Evolutionary conservation across 164 flowering plant species (phyloP), one percentile per base, ranked within the genome.

Genomic region (Macadamia integrifolia): DNA sequence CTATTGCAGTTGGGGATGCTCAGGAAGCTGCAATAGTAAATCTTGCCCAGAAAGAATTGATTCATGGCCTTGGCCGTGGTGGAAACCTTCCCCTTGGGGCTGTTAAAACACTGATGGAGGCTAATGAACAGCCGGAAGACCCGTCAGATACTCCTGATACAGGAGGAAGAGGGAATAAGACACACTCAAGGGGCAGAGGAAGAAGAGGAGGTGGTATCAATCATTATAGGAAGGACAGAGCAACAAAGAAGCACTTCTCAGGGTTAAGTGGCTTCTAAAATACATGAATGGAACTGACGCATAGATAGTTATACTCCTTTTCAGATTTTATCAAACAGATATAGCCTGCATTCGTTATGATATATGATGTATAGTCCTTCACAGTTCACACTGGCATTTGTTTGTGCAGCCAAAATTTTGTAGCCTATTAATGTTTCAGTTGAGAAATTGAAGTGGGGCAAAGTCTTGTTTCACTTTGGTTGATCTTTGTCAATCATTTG

Each of bases 11-110:
- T 53, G 78, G 91, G 44, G 84, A 86, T 78, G 70, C 74, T 60
- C 77, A 75, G 64, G 97, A 95, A 61, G 99, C 99, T 6, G 70
- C 83, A 5, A 9, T 87, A 53, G 62, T 92, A 10, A 83, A 63
- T 72, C 87, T 78, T 72, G 77, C 87, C 11, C 97, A 90, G 67
- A 81, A 70, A 62, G 99, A 86, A 50, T 31, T 72, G 35, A 86
- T 92, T 56, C 83, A 92, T 76, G 99, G 99, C 23, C 90, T 95
- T 62, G 99, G 99, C 8, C 85, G 87, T 9, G 98, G 99, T 64
- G 98, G 98, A 3, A 95, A 95, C 76, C 70, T 77, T 60, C 96
- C 99, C 23, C 48, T 86, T 29, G 97, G 96, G 17, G 90, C 94
- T 9, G 87, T 78, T 29, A 80, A 74, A 73, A 84, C 70, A 72